phyloP scores from a whole-genome alignment of 768 basidiomycete species.

The Lactarius psammicola region DNA sequence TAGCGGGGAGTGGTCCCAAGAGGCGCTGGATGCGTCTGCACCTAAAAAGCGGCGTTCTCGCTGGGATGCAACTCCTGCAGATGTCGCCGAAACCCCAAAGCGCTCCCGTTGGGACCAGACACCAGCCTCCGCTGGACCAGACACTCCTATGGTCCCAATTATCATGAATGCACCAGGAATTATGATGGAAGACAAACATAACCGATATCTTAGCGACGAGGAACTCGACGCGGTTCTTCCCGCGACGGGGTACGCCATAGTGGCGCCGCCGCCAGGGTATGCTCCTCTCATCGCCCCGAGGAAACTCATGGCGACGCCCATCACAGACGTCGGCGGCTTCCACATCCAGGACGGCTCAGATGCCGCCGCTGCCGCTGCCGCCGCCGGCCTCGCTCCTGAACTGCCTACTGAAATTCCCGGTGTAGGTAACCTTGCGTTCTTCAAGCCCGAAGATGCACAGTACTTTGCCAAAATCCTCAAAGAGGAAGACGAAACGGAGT shows the following conservation, averaged over 20 bases:
- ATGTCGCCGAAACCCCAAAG: constrained; percentile 73
- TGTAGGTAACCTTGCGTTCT: constrained; percentile 94
- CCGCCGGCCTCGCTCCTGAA: constrained; percentile 89
- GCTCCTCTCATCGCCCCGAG: constrained; percentile 65
- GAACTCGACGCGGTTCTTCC: constrained; percentile 93
- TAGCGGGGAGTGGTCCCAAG: constrained; percentile 70
- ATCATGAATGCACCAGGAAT: constrained; percentile 85
- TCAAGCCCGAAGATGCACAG: constrained; percentile 97
- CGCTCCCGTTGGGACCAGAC: constrained; percentile 98
- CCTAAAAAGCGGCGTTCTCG: constrained; percentile 92
- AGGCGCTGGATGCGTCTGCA: constrained; percentile 67
- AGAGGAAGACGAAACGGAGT: constrained; percentile 91
- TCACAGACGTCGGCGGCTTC: constrained; percentile 75
- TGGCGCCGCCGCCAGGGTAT: constrained; percentile 93
- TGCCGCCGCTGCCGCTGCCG: constrained; percentile 82
- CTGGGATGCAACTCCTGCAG: constrained; percentile 93
- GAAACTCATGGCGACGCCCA: constrained; percentile 50
- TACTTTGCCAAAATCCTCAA: constrained; percentile 96
- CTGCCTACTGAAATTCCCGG: constrained; percentile 97
- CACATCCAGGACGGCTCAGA: constrained; percentile 96
- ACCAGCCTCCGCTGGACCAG: constrained; percentile 57
- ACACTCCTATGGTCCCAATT: constrained; percentile 71
- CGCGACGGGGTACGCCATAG: constrained; percentile 80
- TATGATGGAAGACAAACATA: constrained; percentile 92
- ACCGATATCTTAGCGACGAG: constrained; percentile 93